These are phyloP conservation scores for Leishmania martiniquensis DNA, from an alignment of 208 protist species.

Conservation along the genomic window DNA sequence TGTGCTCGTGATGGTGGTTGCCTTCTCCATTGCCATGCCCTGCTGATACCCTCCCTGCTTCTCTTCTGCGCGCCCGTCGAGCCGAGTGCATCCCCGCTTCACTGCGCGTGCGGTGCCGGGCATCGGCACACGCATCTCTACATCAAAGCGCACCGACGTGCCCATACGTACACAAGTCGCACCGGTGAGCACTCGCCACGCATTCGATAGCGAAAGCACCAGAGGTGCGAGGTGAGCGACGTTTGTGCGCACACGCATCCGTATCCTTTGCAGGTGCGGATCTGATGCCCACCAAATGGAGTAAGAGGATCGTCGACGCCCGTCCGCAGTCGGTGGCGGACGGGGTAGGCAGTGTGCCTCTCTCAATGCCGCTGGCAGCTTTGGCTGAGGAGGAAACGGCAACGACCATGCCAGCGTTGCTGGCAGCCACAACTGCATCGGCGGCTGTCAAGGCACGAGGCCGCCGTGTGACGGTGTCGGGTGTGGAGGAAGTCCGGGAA, in stretches of 20 bases:
- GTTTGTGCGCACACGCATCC: not conserved
- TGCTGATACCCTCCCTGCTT: not conserved
- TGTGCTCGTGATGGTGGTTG: not conserved
- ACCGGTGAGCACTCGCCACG: too few relatives aligned
- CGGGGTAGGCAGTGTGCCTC: slow-evolving; percentile 20
- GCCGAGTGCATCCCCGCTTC: not conserved
- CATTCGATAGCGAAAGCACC: not conserved
- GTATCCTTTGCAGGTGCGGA: not conserved
- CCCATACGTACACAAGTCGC: not conserved
- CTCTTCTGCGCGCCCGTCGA: not conserved
- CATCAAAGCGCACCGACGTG: too few relatives aligned
- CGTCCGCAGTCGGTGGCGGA: slow-evolving; percentile 18
- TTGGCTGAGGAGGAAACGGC: not conserved
- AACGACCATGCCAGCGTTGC: not conserved
- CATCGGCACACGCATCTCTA: not conserved
- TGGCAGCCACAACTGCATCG: not conserved
- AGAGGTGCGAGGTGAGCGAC: not conserved
- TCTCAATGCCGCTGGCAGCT: not conserved
- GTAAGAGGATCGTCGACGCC: slow-evolving; percentile 28
- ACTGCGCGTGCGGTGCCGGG: not conserved
- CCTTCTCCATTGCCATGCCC: not conserved
- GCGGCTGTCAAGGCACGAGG: not conserved
- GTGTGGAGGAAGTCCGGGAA: slow-evolving; percentile 15
- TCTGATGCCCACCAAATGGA: slow-evolving; percentile 33
- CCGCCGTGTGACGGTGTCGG: slow-evolving; percentile 12